Evolutionary conservation across 495 filamentous ascomycete species (phyloP).

Genomic region (Penicillium canariense): DNA sequence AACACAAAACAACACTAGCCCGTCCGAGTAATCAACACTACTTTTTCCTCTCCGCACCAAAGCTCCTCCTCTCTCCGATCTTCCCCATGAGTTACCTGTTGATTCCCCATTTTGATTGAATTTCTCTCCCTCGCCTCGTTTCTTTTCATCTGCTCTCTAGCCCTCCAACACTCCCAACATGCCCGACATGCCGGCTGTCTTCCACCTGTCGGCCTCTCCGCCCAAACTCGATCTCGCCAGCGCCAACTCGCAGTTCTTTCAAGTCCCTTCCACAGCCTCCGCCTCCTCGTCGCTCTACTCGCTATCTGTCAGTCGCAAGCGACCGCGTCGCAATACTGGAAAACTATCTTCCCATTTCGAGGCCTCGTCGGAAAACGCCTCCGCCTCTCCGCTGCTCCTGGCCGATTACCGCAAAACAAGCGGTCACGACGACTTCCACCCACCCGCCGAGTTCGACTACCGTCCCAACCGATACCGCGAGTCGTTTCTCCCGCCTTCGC

Average conservation of each 20-base stretch:
- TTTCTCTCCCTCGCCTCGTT: neutral
- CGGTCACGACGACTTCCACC: slow-evolving; percentile 50
- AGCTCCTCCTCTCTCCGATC: too few relatives aligned
- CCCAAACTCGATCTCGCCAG: slow-evolving; percentile 54
- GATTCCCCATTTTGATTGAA: neutral
- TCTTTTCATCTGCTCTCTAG: slow-evolving; percentile 1
- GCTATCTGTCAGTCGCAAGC: slow-evolving; percentile 52
- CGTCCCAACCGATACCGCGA: slow-evolving; percentile 46
- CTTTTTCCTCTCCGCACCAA: too few relatives aligned
- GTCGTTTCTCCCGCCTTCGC: slow-evolving; percentile 31
- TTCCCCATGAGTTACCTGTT: too few relatives aligned
- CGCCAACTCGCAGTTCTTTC: slow-evolving; percentile 62
- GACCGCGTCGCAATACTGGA: slow-evolving; percentile 35
- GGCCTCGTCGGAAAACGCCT: slow-evolving; percentile 21
- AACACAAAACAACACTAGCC: too few relatives aligned
- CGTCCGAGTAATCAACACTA: too few relatives aligned
- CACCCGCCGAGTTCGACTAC: slow-evolving; percentile 43
- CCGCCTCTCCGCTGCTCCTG: slow-evolving; percentile 50
- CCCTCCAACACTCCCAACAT: slow-evolving; percentile 2
- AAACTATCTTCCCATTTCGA: slow-evolving; percentile 30
- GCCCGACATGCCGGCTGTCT: slow-evolving; percentile 49
- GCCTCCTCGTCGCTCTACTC: slow-evolving; percentile 61
- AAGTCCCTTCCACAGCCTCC: slow-evolving; percentile 63
- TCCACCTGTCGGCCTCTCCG: slow-evolving; percentile 50
- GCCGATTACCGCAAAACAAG: slow-evolving; percentile 59